Evolutionary conservation across 768 basidiomycete genomes (phyloP), one percentile per base, ranked within the genome.

Genomic region (Hygrophorus russula): DNA sequence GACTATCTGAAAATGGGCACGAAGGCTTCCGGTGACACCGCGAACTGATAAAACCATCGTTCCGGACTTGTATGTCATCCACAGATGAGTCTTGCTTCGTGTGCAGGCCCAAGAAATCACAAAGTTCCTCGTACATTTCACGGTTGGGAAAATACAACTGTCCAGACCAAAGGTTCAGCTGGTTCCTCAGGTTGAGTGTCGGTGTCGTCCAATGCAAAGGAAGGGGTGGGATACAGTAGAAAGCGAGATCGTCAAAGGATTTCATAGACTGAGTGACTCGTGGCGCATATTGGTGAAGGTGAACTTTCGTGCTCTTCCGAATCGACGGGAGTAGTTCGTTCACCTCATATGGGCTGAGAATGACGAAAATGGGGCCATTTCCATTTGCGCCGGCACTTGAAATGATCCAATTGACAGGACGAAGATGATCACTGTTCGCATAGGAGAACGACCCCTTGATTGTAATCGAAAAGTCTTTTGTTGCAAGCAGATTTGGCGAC

Each of bases 381-480:
- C n/a, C n/a, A n/a, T n/a, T n/a, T n/a, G 29, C 12, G 8, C 33
- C 19, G 33, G 33, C 40, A 31, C 45, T 46, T 5, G 62, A 64
- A 28, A 70, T 28, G 35, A 74, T 58, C 71, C 73, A 74, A 24
- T 67, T 57, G 31, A 70, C 65, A 0, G 68, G 60, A 8, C 64
- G 54, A 19, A 65, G 60, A 34, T 64, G 59, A 17, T 64, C 59
- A 15, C 52, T 56, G 45, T 57, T 29, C 2, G 38, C 42, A 10
- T 42, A 41, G 6, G 6, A 33, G 12, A 18, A 1, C 31, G 20
- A 24, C 15, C 17, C 40, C 19, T 47, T 1, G 10, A 65, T 57
- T 0, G 65, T 67, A 19, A 42, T 44, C 20, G 52, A 49, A 39
- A 68, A 69, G 47, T 68, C 66, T 14, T 44, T 31, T 5, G 66